Evolutionary conservation across 179 eudicot genomes (phyloP), one percentile per base, ranked within the genome.

Genomic region (Silene coronaria): DNA sequence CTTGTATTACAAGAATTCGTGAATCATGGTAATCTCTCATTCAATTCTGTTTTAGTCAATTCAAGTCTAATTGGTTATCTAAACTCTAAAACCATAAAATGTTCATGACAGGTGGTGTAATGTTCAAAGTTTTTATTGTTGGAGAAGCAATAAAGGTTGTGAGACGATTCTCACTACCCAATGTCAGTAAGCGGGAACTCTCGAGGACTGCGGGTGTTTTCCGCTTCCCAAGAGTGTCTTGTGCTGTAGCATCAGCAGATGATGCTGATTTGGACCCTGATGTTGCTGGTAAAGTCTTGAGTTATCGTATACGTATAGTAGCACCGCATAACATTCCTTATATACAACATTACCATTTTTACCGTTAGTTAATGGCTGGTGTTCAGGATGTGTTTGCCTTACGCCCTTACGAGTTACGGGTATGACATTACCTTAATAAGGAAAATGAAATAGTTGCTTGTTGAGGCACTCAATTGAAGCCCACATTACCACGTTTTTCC

Each of bases 181-280:
- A 94, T 87, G 92, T 94, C 11, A 85, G 84, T 80, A 85, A 85
- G 62, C 85, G 85, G 48, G 92, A 94, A 72, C 84, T 87, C 53
- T 83, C 93, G 9, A 85, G 81, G 75, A 83, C 36, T 80, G 84
- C 85, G 38, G 96, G 98, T 17, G 96, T 94, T 16, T 89, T 82
- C 71, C 92, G 84, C 36, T 92, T 94, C 78, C 97, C 98, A 6
- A 87, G 98, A 87, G 98, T 94, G 57, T 94, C 98, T 62, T 88
- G 92, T 84, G 96, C 97, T 70, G 89, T 96, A 32, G 96, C 96
- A 32, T 89, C 92, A 45, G 98, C 98, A 42, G 98, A 94, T 80
- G 94, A 92, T 79, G 98, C 96, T 28, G 92, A 90, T 72, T 78
- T 92, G 57, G 98, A 92, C 70, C 97, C 98, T 42, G 73, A 69